phyloP scores from a whole-genome alignment of 2,329 filamentous ascomycete genomes.

The Colletotrichum sp. region DNA sequence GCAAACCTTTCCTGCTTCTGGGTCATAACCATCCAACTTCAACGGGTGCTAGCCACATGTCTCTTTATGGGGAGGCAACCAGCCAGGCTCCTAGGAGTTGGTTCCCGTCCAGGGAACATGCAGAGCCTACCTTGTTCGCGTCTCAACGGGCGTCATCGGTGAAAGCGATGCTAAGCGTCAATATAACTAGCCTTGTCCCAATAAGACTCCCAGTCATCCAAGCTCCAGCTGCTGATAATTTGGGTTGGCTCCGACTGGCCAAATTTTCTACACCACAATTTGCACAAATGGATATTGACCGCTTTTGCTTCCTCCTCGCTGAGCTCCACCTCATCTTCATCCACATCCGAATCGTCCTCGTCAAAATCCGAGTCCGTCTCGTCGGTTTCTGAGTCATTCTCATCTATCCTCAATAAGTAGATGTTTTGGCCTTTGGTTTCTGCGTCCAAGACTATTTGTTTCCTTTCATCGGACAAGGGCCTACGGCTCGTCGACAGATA shows the following conservation, averaged over 20 bases:
- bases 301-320: neutral
- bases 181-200: neutral
- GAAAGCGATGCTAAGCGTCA: too few species aligned
- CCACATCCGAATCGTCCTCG: neutral
- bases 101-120: too few species aligned
- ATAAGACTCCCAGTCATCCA: neutral
- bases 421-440: neutral
- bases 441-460: neutral
- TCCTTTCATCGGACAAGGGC: neutral
- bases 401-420: neutral
- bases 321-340: neutral
- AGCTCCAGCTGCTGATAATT: neutral
- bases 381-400: neutral
- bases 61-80: too few species aligned
- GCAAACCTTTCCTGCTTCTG: too few species aligned
- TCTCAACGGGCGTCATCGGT: too few species aligned
- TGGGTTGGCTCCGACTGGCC: neutral
- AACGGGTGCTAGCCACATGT: too few species aligned
- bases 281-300: neutral
- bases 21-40: too few species aligned
- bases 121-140: too few species aligned
- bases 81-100: too few species aligned
- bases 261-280: neutral
- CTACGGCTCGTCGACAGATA: neutral
- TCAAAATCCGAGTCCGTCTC: neutral